Conservation (phyloP, 192 early-diverging fungal genomes). For the Linnemannia schmuckeri region DNA sequence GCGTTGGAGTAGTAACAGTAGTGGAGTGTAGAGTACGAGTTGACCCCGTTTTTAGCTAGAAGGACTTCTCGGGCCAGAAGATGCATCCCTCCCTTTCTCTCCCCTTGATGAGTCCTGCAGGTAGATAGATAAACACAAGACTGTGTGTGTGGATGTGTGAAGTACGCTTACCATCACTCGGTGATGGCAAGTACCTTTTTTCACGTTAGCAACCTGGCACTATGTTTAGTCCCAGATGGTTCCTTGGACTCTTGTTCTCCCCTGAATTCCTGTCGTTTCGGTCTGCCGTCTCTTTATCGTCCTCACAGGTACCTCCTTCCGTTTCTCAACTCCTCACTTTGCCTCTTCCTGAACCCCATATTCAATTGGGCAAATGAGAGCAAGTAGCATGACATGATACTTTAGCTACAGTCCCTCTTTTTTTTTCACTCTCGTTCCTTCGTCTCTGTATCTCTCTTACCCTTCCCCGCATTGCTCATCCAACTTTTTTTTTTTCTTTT, state of each 20-base stretch:
- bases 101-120: background rate
- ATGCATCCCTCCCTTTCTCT: background rate
- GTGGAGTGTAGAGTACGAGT: background rate
- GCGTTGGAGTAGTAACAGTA: background rate
- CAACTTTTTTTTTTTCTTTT: background rate
- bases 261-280: background rate
- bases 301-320: background rate
- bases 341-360: background rate
- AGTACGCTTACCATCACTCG: too few relatives aligned
- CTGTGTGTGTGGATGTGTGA: background rate
- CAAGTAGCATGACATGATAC: background rate
- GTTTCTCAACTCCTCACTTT: background rate
- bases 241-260: background rate
- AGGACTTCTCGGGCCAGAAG: background rate
- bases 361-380: background rate
- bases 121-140: background rate
- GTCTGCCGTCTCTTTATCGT: background rate
- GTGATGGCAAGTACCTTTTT: background rate
- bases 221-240: background rate
- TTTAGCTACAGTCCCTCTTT: background rate
- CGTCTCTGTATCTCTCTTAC: background rate
- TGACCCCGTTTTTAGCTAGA: background rate
- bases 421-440: background rate
- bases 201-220: background rate
- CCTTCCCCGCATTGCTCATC: background rate